Evolutionary conservation across 306 rosid species (phyloP).

Genomic region (Prunus dulcis): DNA sequence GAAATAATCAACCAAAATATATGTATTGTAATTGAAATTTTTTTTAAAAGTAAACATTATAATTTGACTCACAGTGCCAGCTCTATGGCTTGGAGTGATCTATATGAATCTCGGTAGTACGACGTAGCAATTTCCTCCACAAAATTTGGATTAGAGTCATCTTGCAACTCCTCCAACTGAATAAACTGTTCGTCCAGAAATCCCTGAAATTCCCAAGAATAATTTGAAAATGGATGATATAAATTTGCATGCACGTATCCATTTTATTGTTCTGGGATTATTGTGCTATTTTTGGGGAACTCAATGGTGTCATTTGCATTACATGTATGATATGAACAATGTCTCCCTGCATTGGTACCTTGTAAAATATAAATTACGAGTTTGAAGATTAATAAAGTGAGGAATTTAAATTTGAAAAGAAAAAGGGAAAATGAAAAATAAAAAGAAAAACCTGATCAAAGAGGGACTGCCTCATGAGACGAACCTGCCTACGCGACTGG

Average conservation of each 20-base stretch:
- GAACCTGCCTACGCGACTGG: constrained; percentile 49
- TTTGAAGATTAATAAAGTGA: too few species aligned
- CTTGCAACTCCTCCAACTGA: constrained; percentile 83
- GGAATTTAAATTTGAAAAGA: too few species aligned
- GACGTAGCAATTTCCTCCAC: constrained; percentile 85
- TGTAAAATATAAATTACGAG: too few species aligned
- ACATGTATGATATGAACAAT: too few species aligned
- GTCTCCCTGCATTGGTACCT: too few species aligned
- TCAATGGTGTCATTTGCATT: too few species aligned
- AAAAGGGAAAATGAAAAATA: neutral
- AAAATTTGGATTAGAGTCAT: constrained; percentile 84
- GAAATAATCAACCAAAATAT: too few species aligned
- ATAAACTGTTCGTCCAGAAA: constrained; percentile 81
- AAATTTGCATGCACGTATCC: too few species aligned
- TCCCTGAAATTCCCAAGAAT: constrained; percentile 32
- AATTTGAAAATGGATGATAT: neutral
- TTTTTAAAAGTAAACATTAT: neutral
- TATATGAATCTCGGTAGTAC: constrained; percentile 69
- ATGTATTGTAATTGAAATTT: too few species aligned
- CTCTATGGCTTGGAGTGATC: constrained; percentile 65
- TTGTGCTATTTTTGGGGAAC: too few species aligned
- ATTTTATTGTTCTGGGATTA: too few species aligned
- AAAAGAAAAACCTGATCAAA: constrained; percentile 63
- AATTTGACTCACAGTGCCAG: constrained; percentile 58
- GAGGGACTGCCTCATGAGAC: constrained; percentile 64